These are phyloP conservation scores for Echinochloa phyllopogon DNA, from an alignment of 176 grass and related monocot genomes.

Conservation along the genomic window DNA sequence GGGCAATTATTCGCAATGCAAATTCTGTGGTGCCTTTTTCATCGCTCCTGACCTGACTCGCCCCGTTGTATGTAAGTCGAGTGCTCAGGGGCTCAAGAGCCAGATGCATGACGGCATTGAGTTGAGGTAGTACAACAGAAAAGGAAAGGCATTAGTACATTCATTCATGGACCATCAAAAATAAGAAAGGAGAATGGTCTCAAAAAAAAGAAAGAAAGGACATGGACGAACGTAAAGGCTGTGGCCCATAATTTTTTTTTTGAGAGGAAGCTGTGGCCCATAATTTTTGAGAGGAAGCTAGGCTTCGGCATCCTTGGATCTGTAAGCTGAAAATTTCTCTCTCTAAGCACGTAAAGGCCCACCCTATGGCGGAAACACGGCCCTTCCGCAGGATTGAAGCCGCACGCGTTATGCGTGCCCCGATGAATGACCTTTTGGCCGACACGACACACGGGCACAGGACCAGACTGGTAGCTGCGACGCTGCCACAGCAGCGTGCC, in stretches of 20 bases:
- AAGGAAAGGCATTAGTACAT: too few relatives aligned
- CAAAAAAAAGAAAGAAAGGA: too few relatives aligned
- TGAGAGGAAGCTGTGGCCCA: too few relatives aligned
- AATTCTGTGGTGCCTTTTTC: not conserved
- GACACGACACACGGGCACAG: conserved; percentile 11
- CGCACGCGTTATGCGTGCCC: not conserved
- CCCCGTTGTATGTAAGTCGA: not conserved
- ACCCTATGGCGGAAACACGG: not conserved
- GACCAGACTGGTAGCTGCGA: not conserved
- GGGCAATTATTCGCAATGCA: not conserved
- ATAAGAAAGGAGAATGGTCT: too few relatives aligned
- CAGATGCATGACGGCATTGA: not conserved
- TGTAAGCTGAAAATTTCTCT: not conserved
- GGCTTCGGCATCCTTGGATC: not conserved
- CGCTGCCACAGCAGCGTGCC: not conserved
- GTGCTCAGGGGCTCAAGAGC: not conserved
- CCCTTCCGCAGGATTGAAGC: not conserved
- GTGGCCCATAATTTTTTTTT: too few relatives aligned
- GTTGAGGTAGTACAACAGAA: too few relatives aligned
- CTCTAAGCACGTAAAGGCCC: not conserved
- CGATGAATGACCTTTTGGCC: not conserved
- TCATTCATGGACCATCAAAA: not conserved
- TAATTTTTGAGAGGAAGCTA: too few relatives aligned
- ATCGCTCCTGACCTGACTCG: not conserved
- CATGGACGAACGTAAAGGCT: too few relatives aligned